Conservation (phyloP, 2,329 filamentous ascomycete genomes). For the Colletotrichum sp. region DNA sequence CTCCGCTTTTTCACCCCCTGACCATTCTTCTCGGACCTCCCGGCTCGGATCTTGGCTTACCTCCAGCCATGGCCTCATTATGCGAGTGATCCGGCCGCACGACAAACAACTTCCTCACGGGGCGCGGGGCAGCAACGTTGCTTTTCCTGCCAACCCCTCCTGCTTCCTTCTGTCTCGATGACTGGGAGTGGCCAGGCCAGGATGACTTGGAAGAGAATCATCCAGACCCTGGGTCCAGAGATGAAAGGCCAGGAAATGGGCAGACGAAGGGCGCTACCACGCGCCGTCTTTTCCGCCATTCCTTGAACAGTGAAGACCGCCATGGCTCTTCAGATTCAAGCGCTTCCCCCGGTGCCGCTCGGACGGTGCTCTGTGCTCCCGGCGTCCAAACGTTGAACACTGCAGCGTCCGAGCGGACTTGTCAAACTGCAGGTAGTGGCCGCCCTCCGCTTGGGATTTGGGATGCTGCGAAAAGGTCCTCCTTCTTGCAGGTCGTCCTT, state of each 20-base stretch:
- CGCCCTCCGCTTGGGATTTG: neutral
- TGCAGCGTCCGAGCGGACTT: conserved; percentile 14
- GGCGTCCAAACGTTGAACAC: conserved; percentile 2
- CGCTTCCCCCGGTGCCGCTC: neutral
- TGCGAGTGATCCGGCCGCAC: neutral
- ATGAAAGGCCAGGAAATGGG: neutral
- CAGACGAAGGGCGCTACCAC: neutral
- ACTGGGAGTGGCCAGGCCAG: neutral
- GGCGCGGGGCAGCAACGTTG: neutral
- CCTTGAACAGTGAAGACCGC: neutral
- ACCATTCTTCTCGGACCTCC: neutral
- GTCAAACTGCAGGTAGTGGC: conserved; percentile 1
- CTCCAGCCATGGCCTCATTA: neutral
- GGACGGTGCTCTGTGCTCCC: neutral
- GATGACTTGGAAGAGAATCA: neutral
- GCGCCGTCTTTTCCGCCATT: neutral
- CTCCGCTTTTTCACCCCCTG: neutral
- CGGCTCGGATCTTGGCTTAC: neutral
- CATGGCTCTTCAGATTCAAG: neutral
- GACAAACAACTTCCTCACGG: neutral
- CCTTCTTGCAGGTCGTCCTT: neutral
- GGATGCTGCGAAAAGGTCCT: neutral
- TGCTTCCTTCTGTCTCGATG: neutral
- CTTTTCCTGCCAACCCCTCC: neutral
- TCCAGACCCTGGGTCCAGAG: neutral